Conservation (phyloP, 2,329 filamentous ascomycete species). For the Fusarium sp. region DNA sequence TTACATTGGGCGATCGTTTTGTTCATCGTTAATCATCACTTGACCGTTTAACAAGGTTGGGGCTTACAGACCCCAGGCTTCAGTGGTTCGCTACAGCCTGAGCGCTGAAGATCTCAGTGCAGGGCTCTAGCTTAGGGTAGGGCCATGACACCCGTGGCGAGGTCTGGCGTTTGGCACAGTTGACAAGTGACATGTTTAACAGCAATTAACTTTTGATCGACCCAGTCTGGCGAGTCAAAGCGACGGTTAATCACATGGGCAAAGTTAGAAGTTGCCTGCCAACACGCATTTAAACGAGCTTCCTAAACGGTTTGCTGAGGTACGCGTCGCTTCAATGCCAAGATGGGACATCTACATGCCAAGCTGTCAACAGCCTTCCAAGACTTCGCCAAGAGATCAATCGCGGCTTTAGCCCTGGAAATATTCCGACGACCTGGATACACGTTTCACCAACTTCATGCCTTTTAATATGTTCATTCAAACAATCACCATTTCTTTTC, state of each 20-base stretch:
- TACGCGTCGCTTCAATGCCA: constrained; percentile 14
- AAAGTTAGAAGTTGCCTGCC: background rate
- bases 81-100: background rate
- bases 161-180: background rate
- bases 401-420: constrained; percentile 22
- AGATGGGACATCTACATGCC: constrained; percentile 12
- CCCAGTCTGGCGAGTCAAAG: background rate
- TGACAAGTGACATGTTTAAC: background rate
- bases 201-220: background rate
- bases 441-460: background rate
- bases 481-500: too few species aligned
- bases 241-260: background rate
- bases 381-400: constrained; percentile 27
- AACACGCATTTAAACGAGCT: background rate
- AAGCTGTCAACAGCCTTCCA: constrained; percentile 21
- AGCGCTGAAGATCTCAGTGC: background rate
- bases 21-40: background rate
- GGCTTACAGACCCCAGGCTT: too few species aligned
- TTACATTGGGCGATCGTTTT: too few species aligned
- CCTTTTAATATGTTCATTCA: background rate
- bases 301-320: constrained; percentile 9
- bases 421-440: background rate
- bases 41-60: background rate
- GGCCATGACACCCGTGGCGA: too few species aligned
- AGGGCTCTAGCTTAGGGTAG: background rate